phyloP scores from a whole-genome alignment of 768 basidiomycete species.

The Grammothele lineata region DNA sequence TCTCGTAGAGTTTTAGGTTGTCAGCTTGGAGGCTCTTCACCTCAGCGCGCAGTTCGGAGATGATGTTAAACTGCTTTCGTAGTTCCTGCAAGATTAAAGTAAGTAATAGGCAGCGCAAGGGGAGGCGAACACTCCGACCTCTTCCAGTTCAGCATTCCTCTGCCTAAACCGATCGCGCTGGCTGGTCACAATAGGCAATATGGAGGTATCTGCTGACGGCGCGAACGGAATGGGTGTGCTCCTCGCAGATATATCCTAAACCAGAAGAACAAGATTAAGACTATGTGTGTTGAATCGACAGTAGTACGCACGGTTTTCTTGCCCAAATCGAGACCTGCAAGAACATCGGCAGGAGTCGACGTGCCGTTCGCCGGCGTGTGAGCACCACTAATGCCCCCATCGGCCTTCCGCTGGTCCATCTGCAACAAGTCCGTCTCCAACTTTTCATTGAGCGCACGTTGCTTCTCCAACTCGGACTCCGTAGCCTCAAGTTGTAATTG shows the following conservation, averaged over 20 bases:
- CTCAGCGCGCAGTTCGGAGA: constrained; percentile 90
- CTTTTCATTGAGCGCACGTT: constrained; percentile 78
- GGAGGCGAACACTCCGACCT: constrained; percentile 42
- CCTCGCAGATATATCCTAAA: constrained; percentile 31
- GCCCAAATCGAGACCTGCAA: constrained; percentile 74
- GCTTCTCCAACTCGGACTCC: constrained; percentile 68
- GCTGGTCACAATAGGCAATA: constrained; percentile 96
- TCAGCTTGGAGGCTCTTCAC: constrained; percentile 75
- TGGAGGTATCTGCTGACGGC: constrained; percentile 83
- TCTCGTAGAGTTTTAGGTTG: constrained; percentile 97
- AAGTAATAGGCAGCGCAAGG: too few species aligned
- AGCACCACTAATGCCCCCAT: constrained; percentile 26
- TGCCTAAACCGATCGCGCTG: constrained; percentile 98
- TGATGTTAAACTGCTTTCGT: constrained; percentile 90
- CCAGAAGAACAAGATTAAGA: too few species aligned
- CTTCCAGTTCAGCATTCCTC: constrained; percentile 94
- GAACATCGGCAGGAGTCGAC: constrained; percentile 43
- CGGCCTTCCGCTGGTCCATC: constrained; percentile 58
- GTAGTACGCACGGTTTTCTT: constrained; percentile 40
- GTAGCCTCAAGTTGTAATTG: constrained; percentile 56
- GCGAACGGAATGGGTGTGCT: constrained; percentile 68
- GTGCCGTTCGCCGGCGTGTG: constrained; percentile 18
- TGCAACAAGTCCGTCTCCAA: constrained; percentile 88
- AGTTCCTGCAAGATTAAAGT: constrained; percentile 84
- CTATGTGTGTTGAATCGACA: too few species aligned